A percentile compares a stretch with the other conserved stretches of the same genome.
phyloP scores from a whole-genome alignment of 2,329 filamentous ascomycete species.

The Fusarium goolgardi region DNA sequence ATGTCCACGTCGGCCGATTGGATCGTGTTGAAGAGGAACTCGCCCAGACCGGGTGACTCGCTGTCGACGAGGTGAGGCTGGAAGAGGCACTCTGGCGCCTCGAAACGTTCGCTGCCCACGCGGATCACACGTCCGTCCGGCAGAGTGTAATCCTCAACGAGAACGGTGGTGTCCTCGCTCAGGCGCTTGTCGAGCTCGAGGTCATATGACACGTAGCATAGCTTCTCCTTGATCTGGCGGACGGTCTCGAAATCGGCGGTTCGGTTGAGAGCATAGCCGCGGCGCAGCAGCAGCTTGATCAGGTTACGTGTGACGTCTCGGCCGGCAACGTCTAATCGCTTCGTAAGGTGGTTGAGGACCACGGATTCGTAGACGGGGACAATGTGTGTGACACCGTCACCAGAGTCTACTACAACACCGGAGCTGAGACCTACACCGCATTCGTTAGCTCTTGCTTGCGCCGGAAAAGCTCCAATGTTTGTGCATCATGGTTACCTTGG shows the following conservation, averaged over 20 bases:
- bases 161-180: constrained; percentile 95
- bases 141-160: constrained; percentile 97
- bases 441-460: constrained; percentile 12
- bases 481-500: constrained; percentile 71
- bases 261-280: constrained; percentile 96
- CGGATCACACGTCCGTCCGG: constrained; percentile 96
- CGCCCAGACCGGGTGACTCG: constrained; percentile 95
- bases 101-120: constrained; percentile 96
- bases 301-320: constrained; percentile 98
- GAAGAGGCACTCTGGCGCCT: constrained; percentile 98
- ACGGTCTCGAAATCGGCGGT: constrained; percentile 99
- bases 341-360: constrained; percentile 95
- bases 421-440: constrained; percentile 76
- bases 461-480: constrained; percentile 1
- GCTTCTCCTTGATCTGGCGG: constrained; percentile 99
- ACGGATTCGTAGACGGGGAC: constrained; percentile 98
- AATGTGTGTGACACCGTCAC: constrained; percentile 98
- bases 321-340: constrained; percentile 92
- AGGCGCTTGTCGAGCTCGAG: constrained; percentile 95
- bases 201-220: constrained; percentile 99
- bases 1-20: constrained; percentile 96
- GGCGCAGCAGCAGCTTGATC: constrained; percentile 90
- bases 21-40: constrained; percentile 99
- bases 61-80: constrained; percentile 98
- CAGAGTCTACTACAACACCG: constrained; percentile 98